These are phyloP conservation scores for Desmodesmus armatus DNA, from an alignment of 139 green algal species.

Conservation along the genomic window DNA sequence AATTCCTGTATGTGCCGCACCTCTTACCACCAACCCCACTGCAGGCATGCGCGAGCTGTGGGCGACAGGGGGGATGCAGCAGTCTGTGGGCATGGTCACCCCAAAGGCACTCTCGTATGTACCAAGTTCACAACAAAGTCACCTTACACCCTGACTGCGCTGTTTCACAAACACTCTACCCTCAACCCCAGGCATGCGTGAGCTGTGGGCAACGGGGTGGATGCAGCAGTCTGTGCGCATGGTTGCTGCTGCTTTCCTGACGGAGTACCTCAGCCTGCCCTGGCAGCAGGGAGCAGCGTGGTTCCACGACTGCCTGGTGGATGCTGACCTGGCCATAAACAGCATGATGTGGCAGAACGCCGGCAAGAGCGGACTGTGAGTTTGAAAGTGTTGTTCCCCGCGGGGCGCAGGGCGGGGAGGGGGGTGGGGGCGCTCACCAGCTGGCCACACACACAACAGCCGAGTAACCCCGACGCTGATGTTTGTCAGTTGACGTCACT, in stretches of 20 bases:
- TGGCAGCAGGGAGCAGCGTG: constrained; percentile 70
- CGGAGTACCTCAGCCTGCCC: constrained; percentile 84
- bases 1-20: not conserved
- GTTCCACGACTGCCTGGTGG: constrained; percentile 78
- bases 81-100: constrained; percentile 72
- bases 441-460: too few species aligned
- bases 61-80: constrained; percentile 84
- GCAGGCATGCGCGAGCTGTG: constrained; percentile 86
- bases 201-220: constrained; percentile 90
- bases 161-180: too few species aligned
- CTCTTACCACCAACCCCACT: not conserved
- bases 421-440: too few species aligned
- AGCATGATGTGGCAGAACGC: constrained; percentile 85
- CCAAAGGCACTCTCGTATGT: too few species aligned
- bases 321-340: constrained; percentile 83
- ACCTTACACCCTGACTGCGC: too few species aligned
- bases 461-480: too few species aligned
- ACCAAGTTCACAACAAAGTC: too few species aligned
- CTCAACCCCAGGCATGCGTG: constrained; percentile 73
- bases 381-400: too few species aligned
- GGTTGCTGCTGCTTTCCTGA: constrained; percentile 78
- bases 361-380: constrained; percentile 58
- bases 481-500: too few species aligned
- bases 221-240: constrained; percentile 83
- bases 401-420: too few species aligned